Evolutionary conservation across 352 stramenopile species (phyloP).

Genomic region (Nothophytophthora sp.): DNA sequence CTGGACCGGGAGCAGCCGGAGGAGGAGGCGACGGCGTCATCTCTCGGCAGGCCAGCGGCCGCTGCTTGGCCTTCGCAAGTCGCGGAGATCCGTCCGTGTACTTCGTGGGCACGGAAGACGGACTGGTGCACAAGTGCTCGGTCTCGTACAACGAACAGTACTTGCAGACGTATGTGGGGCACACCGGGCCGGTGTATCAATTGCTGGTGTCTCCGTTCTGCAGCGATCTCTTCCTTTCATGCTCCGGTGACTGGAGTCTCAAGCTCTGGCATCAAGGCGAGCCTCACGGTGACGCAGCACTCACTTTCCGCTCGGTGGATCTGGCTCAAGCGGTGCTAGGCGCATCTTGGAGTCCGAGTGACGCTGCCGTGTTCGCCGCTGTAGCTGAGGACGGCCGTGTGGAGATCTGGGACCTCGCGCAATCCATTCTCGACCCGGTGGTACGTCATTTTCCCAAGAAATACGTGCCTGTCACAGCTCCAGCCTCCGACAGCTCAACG

Average conservation of each 20-base stretch:
- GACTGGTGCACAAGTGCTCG: constrained; percentile 91
- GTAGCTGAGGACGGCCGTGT: constrained; percentile 91
- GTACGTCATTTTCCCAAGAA: constrained; percentile 78
- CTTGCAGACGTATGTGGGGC: constrained; percentile 88
- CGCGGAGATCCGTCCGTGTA: constrained; percentile 83
- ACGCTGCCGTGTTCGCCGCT: constrained; percentile 82
- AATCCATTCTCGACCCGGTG: constrained; percentile 85
- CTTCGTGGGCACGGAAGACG: constrained; percentile 92
- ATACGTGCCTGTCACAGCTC: constrained; percentile 16
- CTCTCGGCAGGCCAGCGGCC: constrained; percentile 83
- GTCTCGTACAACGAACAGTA: constrained; percentile 95
- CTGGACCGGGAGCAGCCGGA: constrained; percentile 1
- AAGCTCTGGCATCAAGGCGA: constrained; percentile 84
- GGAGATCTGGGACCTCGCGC: constrained; percentile 90
- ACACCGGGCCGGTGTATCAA: constrained; percentile 90
- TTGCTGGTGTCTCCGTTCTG: constrained; percentile 89
- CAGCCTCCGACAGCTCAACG: background rate
- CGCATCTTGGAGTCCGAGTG: constrained; percentile 85
- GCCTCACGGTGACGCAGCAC: constrained; percentile 31
- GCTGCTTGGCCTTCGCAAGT: constrained; percentile 86
- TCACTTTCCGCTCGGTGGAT: constrained; percentile 82
- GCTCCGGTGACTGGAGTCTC: constrained; percentile 89
- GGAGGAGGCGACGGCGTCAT: constrained; percentile 71
- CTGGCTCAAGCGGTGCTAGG: constrained; percentile 80
- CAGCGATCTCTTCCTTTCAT: constrained; percentile 85